These are phyloP conservation scores for Ambrosia artemisiifolia DNA, from an alignment of 129 eudicot species.

Conservation along the genomic window DNA sequence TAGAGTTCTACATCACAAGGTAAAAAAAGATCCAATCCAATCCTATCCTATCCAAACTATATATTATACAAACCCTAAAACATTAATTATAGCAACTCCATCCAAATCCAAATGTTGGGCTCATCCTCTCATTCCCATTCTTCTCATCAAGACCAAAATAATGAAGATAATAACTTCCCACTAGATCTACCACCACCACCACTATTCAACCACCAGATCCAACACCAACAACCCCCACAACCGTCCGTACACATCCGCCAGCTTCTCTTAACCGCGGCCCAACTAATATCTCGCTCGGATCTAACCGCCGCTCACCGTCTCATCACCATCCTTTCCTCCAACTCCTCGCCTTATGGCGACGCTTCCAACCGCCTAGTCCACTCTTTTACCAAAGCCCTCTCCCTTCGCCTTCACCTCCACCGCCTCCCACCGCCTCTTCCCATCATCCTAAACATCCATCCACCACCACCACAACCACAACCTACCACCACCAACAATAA, in stretches of 20 bases:
- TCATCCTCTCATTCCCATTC: conserved; percentile 37
- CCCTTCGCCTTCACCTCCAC: conserved; percentile 50
- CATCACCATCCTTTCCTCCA: conserved; percentile 43
- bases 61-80: too few relatives aligned
- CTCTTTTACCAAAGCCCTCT: conserved; percentile 58
- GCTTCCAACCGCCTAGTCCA: conserved; percentile 61
- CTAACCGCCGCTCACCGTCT: conserved; percentile 69
- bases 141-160: conserved; percentile 6
- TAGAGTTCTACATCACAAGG: conserved; percentile 1
- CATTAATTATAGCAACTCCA: too few relatives aligned
- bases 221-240: conserved; percentile 23
- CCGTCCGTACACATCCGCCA: conserved; percentile 61
- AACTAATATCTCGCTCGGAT: conserved; percentile 67
- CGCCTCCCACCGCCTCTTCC: conserved; percentile 18
- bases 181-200: conserved; percentile 16
- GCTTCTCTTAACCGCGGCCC: conserved; percentile 68
- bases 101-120: conserved; percentile 20
- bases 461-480: not conserved
- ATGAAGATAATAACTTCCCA: conserved; percentile 18
- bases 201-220: conserved; percentile 9
- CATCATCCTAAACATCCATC: not conserved
- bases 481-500: not conserved
- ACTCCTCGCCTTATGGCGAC: conserved; percentile 63
- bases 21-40: not conserved
- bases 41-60: too few relatives aligned